Evolutionary conservation across 2,329 filamentous ascomycete species (phyloP).

Genomic region (Juglanconis oblonga): DNA sequence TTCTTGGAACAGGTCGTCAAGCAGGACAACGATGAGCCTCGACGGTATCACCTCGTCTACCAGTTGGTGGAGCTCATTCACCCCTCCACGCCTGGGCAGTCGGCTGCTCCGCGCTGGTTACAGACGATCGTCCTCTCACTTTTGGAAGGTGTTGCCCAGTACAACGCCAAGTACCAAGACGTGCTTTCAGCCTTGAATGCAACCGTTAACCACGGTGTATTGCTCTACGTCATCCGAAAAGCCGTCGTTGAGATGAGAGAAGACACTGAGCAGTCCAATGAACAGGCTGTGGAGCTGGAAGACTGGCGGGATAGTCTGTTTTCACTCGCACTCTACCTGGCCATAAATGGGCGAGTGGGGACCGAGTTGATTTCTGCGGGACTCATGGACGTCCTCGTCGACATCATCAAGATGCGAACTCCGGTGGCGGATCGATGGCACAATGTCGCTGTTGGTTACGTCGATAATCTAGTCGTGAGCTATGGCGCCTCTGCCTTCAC

Average conservation of each 20-base stretch:
- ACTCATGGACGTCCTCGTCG: slow-evolving; percentile 83
- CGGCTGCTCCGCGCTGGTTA: slow-evolving; percentile 67
- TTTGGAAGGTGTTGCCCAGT: slow-evolving; percentile 81
- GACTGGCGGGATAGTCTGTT: slow-evolving; percentile 91
- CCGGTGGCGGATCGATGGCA: slow-evolving; percentile 79
- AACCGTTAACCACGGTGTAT: slow-evolving; percentile 91
- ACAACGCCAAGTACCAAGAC: slow-evolving; percentile 73
- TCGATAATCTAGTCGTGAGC: slow-evolving; percentile 84
- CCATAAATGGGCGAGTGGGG: slow-evolving; percentile 70
- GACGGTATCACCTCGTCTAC: slow-evolving; percentile 83
- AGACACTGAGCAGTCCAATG: slow-evolving; percentile 53
- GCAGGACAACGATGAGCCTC: slow-evolving; percentile 84
- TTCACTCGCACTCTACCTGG: slow-evolving; percentile 78
- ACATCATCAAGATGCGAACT: slow-evolving; percentile 82
- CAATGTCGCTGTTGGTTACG: slow-evolving; percentile 78
- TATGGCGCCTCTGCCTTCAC: slow-evolving; percentile 76
- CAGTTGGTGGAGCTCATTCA: slow-evolving; percentile 92
- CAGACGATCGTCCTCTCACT: slow-evolving; percentile 80
- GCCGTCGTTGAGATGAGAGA: slow-evolving; percentile 77
- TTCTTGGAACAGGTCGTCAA: slow-evolving; percentile 85
- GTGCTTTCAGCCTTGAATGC: slow-evolving; percentile 89
- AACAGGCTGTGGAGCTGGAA: slow-evolving; percentile 66
- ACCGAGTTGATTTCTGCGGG: slow-evolving; percentile 85
- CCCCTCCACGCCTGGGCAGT: slow-evolving; percentile 68
- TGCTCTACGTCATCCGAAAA: slow-evolving; percentile 90